A percentile compares a stretch with the other conserved stretches of the same genome.
Evolutionary conservation across 176 grass and related monocot genomes (phyloP).

Genomic region (Bonia amplexicaulis): DNA sequence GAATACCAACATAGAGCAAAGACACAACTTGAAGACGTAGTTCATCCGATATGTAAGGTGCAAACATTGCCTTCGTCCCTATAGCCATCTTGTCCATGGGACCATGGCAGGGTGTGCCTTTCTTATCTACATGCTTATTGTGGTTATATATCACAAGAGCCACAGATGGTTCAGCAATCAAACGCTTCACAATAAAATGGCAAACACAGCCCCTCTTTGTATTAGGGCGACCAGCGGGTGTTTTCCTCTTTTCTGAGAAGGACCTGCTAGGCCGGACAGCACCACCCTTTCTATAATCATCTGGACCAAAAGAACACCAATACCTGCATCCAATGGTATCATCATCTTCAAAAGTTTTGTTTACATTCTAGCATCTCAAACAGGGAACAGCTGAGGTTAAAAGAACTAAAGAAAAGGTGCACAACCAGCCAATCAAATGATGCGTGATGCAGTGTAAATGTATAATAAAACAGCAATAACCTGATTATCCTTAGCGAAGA

Average conservation of each 20-base stretch:
- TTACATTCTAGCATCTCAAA: constrained; percentile 17
- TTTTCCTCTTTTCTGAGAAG: constrained; percentile 64
- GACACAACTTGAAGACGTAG: constrained; percentile 83
- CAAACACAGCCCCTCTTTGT: constrained; percentile 97
- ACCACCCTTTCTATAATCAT: constrained; percentile 85
- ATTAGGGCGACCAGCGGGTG: constrained; percentile 87
- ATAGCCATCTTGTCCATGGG: constrained; percentile 77
- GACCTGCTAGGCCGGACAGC: constrained; percentile 69
- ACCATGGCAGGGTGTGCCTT: constrained; percentile 85
- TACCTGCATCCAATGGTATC: constrained; percentile 53
- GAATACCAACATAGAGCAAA: constrained; percentile 84
- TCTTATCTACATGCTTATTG: constrained; percentile 93
- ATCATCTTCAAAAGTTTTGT: constrained; percentile 10
- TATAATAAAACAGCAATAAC: neutral
- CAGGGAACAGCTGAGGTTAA: neutral
- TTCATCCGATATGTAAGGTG: constrained; percentile 91
- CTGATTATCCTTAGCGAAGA: neutral
- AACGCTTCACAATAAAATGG: constrained; percentile 96
- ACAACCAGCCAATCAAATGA: neutral
- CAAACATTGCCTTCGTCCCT: constrained; percentile 89
- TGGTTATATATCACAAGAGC: constrained; percentile 98
- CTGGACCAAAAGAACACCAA: constrained; percentile 98
- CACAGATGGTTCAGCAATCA: constrained; percentile 85
- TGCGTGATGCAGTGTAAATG: neutral
- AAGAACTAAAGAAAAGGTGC: neutral